A percentile compares a stretch with the other conserved stretches of the same genome.
Evolutionary conservation across 2,329 filamentous ascomycete species (phyloP).

Genomic region (Diplocarpon mali): DNA sequence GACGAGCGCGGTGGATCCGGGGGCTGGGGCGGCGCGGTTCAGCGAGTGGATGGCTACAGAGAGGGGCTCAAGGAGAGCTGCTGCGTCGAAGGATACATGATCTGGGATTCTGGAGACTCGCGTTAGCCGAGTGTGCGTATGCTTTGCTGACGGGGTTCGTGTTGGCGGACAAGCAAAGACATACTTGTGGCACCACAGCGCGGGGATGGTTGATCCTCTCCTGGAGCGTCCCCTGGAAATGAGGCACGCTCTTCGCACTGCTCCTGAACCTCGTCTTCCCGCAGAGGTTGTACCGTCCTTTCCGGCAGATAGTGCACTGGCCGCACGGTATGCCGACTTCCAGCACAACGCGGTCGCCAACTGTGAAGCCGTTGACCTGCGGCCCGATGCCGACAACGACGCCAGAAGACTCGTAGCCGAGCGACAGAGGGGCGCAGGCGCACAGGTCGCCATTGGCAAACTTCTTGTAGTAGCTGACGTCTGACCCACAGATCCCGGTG

Average conservation of each 20-base stretch:
- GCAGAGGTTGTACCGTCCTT: conserved; percentile 62
- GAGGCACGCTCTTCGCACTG: conserved; percentile 51
- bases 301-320: conserved; percentile 79
- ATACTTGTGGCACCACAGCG: conserved; percentile 51
- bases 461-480: conserved; percentile 62
- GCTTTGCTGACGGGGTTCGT: background rate
- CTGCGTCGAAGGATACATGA: conserved; percentile 45
- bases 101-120: conserved; percentile 39
- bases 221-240: conserved; percentile 52
- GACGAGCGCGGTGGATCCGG: conserved; percentile 47
- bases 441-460: conserved; percentile 62
- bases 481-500: conserved; percentile 60
- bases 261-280: conserved; percentile 51
- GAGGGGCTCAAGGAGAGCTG: conserved; percentile 49
- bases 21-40: conserved; percentile 40
- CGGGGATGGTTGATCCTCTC: conserved; percentile 51
- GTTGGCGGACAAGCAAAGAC: conserved; percentile 13
- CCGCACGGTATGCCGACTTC: conserved; percentile 92
- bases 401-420: conserved; percentile 52
- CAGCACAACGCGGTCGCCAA: conserved; percentile 53
- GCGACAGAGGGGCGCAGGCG: conserved; percentile 51
- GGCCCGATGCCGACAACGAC: conserved; percentile 45
- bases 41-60: conserved; percentile 52
- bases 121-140: conserved; percentile 5
- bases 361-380: conserved; percentile 38